Evolutionary conservation across 225 moss, liverwort and hornwort species (phyloP).

Genomic region (Bryoerythrophyllum caledonicum): DNA sequence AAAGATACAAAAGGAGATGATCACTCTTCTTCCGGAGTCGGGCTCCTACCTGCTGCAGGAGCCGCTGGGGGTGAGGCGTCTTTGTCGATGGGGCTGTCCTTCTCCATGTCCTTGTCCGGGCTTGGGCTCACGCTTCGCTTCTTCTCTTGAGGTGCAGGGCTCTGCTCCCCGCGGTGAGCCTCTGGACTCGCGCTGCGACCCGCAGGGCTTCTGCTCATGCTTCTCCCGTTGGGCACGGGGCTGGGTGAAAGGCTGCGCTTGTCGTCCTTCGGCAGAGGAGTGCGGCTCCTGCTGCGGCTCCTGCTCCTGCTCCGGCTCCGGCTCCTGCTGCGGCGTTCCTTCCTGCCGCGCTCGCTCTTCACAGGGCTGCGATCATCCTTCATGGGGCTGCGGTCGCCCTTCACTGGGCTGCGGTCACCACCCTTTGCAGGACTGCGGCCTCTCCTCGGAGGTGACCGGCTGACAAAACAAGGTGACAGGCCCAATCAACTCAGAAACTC

Average conservation of each 20-base stretch:
- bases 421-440: constrained; percentile 71
- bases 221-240: constrained; percentile 66
- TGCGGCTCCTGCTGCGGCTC: constrained; percentile 53
- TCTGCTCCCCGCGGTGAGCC: constrained; percentile 34
- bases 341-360: constrained; percentile 45
- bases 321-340: constrained; percentile 40
- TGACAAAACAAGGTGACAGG: not conserved
- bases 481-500: not conserved
- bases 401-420: constrained; percentile 44
- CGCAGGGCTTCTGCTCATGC: constrained; percentile 65
- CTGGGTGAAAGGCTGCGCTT: constrained; percentile 48
- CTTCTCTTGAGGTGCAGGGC: constrained; percentile 37
- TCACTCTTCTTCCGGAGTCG: constrained; percentile 48
- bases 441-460: constrained; percentile 68
- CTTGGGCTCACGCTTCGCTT: constrained; percentile 65
- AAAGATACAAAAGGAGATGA: constrained; percentile 23
- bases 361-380: constrained; percentile 65
- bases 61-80: constrained; percentile 21
- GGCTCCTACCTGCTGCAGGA: constrained; percentile 34
- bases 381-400: constrained; percentile 61
- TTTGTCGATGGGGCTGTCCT: constrained; percentile 48
- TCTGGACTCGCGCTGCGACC: constrained; percentile 49
- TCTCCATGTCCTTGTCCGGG: constrained; percentile 44
- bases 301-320: constrained; percentile 45
- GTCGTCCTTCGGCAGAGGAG: constrained; percentile 55